A percentile compares a stretch with the other conserved stretches of the same genome.
Evolutionary conservation across 805 yeast species (phyloP).

Genomic region (Kluyveromyces nonfermentans): DNA sequence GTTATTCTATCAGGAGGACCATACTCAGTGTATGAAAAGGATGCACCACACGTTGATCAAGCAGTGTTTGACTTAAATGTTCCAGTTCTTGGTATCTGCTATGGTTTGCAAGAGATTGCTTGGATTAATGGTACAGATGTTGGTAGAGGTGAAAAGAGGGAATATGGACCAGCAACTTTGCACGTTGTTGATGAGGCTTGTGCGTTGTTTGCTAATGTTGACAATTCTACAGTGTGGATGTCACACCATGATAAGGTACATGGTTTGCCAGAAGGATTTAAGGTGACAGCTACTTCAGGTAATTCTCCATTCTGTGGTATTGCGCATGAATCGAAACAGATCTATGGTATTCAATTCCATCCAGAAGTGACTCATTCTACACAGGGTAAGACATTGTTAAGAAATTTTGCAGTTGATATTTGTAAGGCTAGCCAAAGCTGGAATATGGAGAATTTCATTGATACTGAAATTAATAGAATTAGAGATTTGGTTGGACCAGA

Average conservation of each 20-base stretch:
- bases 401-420: conserved; percentile 86
- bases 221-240: conserved; percentile 98
- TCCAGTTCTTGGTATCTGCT: conserved; percentile 95
- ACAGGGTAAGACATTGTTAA: conserved; percentile 78
- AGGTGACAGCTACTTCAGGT: conserved; percentile 79
- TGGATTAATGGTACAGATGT: conserved; percentile 92
- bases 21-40: conserved; percentile 91
- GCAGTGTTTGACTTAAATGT: conserved; percentile 84
- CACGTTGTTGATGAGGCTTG: conserved; percentile 58
- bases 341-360: conserved; percentile 96
- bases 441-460: conserved; percentile 97
- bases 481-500: conserved; percentile 88
- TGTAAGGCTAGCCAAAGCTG: conserved; percentile 85
- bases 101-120: conserved; percentile 98
- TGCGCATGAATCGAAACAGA: conserved; percentile 59
- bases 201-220: conserved; percentile 78
- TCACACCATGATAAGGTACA: conserved; percentile 95
- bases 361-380: conserved; percentile 97
- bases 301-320: conserved; percentile 97
- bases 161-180: conserved; percentile 93
- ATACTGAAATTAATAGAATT: conserved; percentile 91
- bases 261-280: conserved; percentile 82
- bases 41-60: conserved; percentile 95
- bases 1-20: conserved; percentile 96
- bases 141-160: conserved; percentile 93